Evolutionary conservation across 2,329 filamentous ascomycete species (phyloP).

Genomic region (Talaromyces sp.): DNA sequence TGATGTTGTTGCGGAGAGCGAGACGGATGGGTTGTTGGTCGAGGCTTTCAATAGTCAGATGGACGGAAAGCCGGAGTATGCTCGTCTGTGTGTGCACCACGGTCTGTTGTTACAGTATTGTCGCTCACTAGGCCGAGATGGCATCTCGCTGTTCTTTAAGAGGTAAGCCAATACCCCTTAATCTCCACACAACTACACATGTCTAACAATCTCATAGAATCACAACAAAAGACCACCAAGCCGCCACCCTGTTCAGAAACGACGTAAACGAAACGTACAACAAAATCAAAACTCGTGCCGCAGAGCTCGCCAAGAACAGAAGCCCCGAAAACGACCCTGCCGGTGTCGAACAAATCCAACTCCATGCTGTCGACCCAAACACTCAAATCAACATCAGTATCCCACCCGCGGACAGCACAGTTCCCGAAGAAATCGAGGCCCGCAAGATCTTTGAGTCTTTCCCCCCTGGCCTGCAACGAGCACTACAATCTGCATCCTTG

Average conservation of each 20-base stretch:
- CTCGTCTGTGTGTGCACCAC: conserved; percentile 87
- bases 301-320: conserved; percentile 65
- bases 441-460: conserved; percentile 81
- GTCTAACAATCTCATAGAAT: conserved; percentile 49
- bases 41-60: conserved; percentile 88
- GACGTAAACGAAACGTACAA: conserved; percentile 87
- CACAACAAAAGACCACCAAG: conserved; percentile 83
- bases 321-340: conserved; percentile 51
- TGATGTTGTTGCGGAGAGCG: conserved; percentile 72
- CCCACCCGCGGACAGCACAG: conserved; percentile 65
- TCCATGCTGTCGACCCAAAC: conserved; percentile 90
- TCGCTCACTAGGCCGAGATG: conserved; percentile 79
- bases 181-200: background rate
- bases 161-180: conserved; percentile 49
- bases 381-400: conserved; percentile 87
- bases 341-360: conserved; percentile 91
- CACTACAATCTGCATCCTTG: conserved; percentile 81
- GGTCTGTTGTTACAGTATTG: conserved; percentile 93
- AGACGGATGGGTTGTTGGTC: conserved; percentile 86
- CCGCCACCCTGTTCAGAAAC: conserved; percentile 83
- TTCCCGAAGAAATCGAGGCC: conserved; percentile 59
- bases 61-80: conserved; percentile 69
- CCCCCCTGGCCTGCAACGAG: conserved; percentile 72
- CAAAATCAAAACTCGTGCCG: conserved; percentile 72
- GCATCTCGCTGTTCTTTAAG: conserved; percentile 91